These are phyloP conservation scores for Juncus effusus DNA, from an alignment of 176 grass and related monocot species.

Conservation along the genomic window DNA sequence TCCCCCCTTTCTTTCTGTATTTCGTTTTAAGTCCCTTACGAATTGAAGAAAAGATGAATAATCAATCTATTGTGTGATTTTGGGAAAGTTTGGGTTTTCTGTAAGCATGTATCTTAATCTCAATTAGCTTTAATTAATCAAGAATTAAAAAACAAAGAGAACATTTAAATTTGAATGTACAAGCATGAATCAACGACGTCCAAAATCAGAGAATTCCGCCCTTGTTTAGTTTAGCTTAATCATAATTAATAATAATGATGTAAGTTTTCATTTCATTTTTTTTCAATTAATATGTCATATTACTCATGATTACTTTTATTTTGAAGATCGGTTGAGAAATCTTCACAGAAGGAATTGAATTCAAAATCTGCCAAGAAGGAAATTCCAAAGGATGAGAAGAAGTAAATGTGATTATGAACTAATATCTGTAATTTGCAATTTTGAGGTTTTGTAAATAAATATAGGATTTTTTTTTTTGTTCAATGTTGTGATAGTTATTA, in stretches of 20 bases:
- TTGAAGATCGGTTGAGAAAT: conserved; percentile 49
- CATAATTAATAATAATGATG: too few relatives aligned
- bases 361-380: conserved; percentile 63
- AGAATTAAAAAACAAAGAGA: too few relatives aligned
- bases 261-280: too few relatives aligned
- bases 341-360: conserved; percentile 51
- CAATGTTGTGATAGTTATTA: neutral
- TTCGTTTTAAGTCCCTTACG: neutral
- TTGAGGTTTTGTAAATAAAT: neutral
- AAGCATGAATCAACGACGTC: too few relatives aligned
- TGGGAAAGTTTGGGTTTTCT: neutral
- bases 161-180: too few relatives aligned
- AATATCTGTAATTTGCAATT: neutral
- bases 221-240: too few relatives aligned
- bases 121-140: too few relatives aligned
- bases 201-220: too few relatives aligned
- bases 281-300: too few relatives aligned
- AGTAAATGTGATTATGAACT: conserved; percentile 28
- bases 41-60: neutral
- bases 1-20: neutral
- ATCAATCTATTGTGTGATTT: neutral
- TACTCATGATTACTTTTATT: too few relatives aligned
- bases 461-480: neutral
- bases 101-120: too few relatives aligned
- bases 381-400: conserved; percentile 54